Conservation (phyloP, 208 protist genomes). For the Endotrypanum monterogeii region DNA sequence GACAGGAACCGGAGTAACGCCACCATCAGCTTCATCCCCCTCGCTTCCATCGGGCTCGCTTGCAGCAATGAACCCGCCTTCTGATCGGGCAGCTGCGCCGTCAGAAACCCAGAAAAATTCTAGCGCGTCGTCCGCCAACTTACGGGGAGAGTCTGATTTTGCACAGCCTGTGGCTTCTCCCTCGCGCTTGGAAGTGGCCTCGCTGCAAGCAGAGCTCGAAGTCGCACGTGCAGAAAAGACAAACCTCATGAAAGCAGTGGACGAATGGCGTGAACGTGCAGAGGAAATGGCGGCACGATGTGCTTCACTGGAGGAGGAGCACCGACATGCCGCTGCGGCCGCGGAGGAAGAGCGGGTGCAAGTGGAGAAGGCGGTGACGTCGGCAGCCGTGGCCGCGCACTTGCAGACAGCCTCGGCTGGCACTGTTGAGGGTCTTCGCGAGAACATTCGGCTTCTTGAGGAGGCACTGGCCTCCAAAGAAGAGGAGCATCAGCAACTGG, state of each 20-base stretch:
- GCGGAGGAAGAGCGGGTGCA: constrained; percentile 6
- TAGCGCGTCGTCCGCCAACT: neutral
- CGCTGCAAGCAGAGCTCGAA: constrained; percentile 29
- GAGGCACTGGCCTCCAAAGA: constrained; percentile 64
- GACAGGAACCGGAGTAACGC: neutral
- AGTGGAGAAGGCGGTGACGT: constrained; percentile 1
- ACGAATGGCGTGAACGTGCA: constrained; percentile 25
- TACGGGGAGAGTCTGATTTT: neutral
- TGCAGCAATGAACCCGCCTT: neutral
- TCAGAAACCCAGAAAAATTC: neutral
- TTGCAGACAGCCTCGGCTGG: constrained; percentile 4
- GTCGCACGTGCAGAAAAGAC: constrained; percentile 11
- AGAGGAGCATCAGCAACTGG: constrained; percentile 67
- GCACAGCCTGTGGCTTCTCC: neutral
- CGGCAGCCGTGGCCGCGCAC: neutral
- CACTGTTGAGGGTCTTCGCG: constrained; percentile 33
- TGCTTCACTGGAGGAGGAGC: constrained; percentile 9
- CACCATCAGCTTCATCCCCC: neutral
- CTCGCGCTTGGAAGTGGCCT: neutral
- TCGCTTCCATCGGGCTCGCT: neutral
- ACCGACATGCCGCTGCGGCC: neutral
- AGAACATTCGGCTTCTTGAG: constrained; percentile 61
- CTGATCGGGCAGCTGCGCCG: neutral
- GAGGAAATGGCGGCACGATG: constrained; percentile 25
- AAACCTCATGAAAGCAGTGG: neutral